Evolutionary conservation across 495 filamentous ascomycete genomes (phyloP).

Genomic region (Friedmanniomyces simplex): DNA sequence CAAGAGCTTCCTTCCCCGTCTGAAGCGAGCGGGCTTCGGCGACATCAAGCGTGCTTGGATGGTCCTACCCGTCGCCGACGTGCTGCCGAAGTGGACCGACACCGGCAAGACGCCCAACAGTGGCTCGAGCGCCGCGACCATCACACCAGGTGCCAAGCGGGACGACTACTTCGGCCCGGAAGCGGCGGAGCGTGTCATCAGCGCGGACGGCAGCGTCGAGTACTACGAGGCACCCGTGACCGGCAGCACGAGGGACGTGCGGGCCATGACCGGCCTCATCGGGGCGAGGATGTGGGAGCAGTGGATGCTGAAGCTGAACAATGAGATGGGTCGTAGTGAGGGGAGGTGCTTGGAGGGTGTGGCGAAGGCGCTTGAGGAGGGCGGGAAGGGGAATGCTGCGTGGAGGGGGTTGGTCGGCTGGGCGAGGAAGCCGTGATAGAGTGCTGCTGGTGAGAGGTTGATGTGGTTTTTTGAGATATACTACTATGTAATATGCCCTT

Average conservation of each 20-base stretch:
- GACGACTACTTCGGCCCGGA: constrained; percentile 4
- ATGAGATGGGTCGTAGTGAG: constrained; percentile 64
- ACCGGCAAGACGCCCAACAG: constrained; percentile 7
- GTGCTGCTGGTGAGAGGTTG: neutral
- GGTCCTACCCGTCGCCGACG: constrained; percentile 73
- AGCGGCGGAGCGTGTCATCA: constrained; percentile 9
- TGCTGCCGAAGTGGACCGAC: constrained; percentile 45
- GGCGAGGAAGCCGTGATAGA: constrained; percentile 56
- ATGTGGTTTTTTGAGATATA: neutral
- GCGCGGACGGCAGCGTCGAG: constrained; percentile 21
- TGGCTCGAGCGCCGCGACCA: constrained; percentile 4
- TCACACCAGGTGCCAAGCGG: constrained; percentile 2
- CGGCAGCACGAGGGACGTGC: constrained; percentile 19
- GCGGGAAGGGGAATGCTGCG: constrained; percentile 63
- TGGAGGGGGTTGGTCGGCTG: constrained; percentile 82
- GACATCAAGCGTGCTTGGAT: constrained; percentile 80
- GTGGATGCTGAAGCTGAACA: constrained; percentile 79
- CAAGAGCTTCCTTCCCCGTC: constrained; percentile 60
- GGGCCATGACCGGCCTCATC: constrained; percentile 59
- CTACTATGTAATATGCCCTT: neutral
- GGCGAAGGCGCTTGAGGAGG: constrained; percentile 73
- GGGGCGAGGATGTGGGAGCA: constrained; percentile 93
- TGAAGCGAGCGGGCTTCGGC: constrained; percentile 64
- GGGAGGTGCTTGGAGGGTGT: constrained; percentile 62
- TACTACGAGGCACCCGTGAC: constrained; percentile 8